Evolutionary conservation across 495 filamentous ascomycete species (phyloP).

Genomic region (Geoglossum glabrum): DNA sequence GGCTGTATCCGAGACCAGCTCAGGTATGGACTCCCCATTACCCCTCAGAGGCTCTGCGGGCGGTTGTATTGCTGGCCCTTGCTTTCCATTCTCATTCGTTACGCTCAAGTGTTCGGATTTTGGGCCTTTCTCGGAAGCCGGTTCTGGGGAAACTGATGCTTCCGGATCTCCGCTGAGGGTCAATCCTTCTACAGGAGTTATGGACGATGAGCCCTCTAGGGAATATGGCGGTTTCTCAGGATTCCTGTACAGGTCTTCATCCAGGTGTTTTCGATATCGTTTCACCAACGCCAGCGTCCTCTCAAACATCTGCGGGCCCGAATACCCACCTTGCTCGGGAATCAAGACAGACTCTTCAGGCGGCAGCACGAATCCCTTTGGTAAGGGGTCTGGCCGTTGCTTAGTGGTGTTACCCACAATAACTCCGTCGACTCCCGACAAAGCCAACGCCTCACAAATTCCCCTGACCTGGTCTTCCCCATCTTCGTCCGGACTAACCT

Average conservation of each 20-base stretch:
- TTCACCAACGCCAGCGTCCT: conserved; percentile 55
- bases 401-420: conserved; percentile 98
- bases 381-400: conserved; percentile 45
- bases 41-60: not conserved
- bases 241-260: conserved; percentile 17
- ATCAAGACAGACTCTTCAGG: conserved; percentile 44
- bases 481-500: conserved; percentile 91
- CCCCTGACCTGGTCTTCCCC: conserved; percentile 59
- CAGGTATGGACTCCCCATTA: not conserved
- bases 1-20: not conserved
- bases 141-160: not conserved
- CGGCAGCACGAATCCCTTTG: conserved; percentile 40
- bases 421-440: conserved; percentile 72
- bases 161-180: not conserved
- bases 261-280: conserved; percentile 55
- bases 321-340: conserved; percentile 69
- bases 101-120: not conserved
- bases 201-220: not conserved
- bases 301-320: conserved; percentile 71
- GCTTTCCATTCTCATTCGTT: not conserved
- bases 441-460: conserved; percentile 71
- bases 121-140: not conserved
- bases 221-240: not conserved
- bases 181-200: not conserved
- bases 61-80: not conserved